These are phyloP conservation scores for Pseudognaphalium luteoalbum DNA, from an alignment of 129 eudicot species.

Conservation along the genomic window DNA sequence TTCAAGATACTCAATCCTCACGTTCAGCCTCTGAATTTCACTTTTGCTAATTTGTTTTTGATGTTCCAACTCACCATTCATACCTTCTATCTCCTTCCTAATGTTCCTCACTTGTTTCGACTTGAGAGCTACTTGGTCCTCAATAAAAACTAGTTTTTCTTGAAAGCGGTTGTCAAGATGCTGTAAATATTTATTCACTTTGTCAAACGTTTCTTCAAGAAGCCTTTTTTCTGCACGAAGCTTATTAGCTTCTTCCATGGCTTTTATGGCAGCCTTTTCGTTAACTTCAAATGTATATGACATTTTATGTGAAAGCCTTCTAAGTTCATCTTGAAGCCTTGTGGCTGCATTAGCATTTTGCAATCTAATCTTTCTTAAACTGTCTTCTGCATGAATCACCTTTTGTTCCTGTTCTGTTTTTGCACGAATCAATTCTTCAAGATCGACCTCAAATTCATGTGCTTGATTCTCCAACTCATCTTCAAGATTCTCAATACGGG, in stretches of 20 bases:
- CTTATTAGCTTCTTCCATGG: constrained; percentile 60
- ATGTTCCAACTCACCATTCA: constrained; percentile 37
- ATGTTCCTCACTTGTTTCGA: constrained; percentile 41
- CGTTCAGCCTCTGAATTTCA: constrained; percentile 44
- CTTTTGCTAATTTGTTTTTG: constrained; percentile 30
- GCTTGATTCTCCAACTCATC: constrained; percentile 67
- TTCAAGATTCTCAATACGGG: constrained; percentile 57
- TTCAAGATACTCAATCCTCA: constrained; percentile 39
- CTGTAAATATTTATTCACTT: constrained; percentile 46
- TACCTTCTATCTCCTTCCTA: constrained; percentile 43
- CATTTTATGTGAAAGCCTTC: constrained; percentile 74
- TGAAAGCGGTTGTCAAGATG: constrained; percentile 44
- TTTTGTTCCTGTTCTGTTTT: constrained; percentile 76
- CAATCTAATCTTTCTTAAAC: constrained; percentile 55
- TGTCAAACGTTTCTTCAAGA: constrained; percentile 55
- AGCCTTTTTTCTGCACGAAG: constrained; percentile 54
- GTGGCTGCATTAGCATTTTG: constrained; percentile 75
- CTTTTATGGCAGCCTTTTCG: constrained; percentile 66
- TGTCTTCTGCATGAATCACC: constrained; percentile 69
- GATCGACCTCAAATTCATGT: constrained; percentile 59
- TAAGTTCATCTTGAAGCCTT: constrained; percentile 81
- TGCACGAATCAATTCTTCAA: constrained; percentile 51
- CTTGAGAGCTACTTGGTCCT: constrained; percentile 41
- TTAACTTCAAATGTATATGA: constrained; percentile 64
- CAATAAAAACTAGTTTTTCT: constrained; percentile 44